Base-by-base conservation (phyloP, 1,284 basidiomycete genomes). In the Inonotus obliquus region DNA sequence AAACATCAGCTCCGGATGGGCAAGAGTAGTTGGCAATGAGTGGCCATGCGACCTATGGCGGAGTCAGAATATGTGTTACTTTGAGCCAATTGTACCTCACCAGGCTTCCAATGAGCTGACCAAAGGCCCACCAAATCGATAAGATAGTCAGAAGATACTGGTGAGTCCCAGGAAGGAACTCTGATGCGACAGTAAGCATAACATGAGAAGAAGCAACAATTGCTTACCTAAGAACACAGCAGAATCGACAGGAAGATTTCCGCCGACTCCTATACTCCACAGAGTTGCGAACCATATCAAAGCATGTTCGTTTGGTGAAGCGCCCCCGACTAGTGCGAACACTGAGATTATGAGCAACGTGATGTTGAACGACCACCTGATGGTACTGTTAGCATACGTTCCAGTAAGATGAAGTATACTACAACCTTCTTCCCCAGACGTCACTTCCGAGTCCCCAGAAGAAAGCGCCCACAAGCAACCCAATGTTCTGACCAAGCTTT, bases 91-190 rank as follows among this genome's bases (percentile, higher is more conserved):
- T 7, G 5, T 14, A 37, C 14, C 74, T 81, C 70, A 90, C 79
- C 68, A 90, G 70, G 74, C 83, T 81, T 47, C 80, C 79, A 55
- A 90, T 65, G 44, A 91, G 76, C 72, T 86, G 80, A 61, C 89
- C 83, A 66, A 89, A 77, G 3, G 81, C 80, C 86, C 87, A 90
- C 84, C 84, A 90, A 23, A 88, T 82, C 0, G 85, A 85, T 5
- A 90, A 75, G 21, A 88, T 73, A 0, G 87, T 88, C 19, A 89
- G 73, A 9, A 89, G 78, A 65, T 86, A 89, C 63, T 89, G 87
- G 66, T 87, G 85, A 17, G 81, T 80, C 9, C 78, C 81, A 0
- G 87, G 88, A 0, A 88, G 70, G 59, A 87, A 86, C 67, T 89
- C 87, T 83, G 23, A 27, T 2, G 51, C 2, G n/a, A 54, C n/a